These are phyloP conservation scores for Raphanus hybrid DNA, from an alignment of 441 rosid species.

Conservation along the genomic window DNA sequence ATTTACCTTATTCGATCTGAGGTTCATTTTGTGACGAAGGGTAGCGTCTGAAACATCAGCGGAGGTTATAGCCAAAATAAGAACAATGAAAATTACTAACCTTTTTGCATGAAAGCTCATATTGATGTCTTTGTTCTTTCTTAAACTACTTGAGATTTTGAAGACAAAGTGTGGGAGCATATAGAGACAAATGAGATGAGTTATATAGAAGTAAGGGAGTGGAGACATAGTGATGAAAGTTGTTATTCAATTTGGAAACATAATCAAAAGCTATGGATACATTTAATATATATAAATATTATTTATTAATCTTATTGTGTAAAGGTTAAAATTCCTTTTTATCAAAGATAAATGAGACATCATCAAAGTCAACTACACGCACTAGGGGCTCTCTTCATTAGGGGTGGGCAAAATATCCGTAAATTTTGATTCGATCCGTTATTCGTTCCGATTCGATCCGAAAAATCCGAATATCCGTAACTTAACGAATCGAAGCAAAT, in stretches of 20 bases:
- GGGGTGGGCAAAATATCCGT: too few species aligned
- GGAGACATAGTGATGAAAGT: constrained; percentile 31
- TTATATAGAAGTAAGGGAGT: constrained; percentile 36
- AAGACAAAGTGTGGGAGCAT: constrained; percentile 12
- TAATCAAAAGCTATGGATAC: constrained; percentile 22
- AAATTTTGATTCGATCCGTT: too few species aligned
- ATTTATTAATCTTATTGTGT: not conserved
- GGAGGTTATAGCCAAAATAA: constrained; percentile 27
- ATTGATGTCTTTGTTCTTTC: not conserved
- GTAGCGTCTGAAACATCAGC: constrained; percentile 35
- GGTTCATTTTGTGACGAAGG: constrained; percentile 24
- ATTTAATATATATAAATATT: constrained; percentile 16
- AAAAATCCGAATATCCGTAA: too few species aligned
- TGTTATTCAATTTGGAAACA: constrained; percentile 39
- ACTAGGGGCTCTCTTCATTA: constrained; percentile 22
- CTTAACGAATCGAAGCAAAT: too few species aligned
- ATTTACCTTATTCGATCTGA: constrained; percentile 13
- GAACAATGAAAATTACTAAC: constrained; percentile 16
- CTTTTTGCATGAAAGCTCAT: constrained; percentile 31
- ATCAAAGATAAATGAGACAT: constrained; percentile 18
- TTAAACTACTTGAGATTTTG: constrained; percentile 11
- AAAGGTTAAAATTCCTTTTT: not conserved
- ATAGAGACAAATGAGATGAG: constrained; percentile 23
- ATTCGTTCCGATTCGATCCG: too few species aligned
- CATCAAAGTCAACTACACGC: constrained; percentile 36